Percentiles rank a stretch among this genome's conserved stretches.
These are phyloP conservation scores for Ceratocystis alfenasii DNA, from an alignment of 2,329 filamentous ascomycete species.

Conservation along the genomic window DNA sequence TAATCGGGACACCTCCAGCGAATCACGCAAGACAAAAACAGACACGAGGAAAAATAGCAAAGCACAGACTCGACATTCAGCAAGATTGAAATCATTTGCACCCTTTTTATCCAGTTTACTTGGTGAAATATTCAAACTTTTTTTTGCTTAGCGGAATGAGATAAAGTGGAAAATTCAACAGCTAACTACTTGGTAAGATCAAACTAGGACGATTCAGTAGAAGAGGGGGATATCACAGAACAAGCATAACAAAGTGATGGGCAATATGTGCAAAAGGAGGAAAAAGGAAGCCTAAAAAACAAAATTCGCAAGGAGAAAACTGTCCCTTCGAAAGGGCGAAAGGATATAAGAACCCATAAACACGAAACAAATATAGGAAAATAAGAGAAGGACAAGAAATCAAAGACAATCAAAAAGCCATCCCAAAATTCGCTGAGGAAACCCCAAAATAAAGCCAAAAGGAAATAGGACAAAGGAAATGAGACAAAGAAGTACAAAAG, in stretches of 20 bases:
- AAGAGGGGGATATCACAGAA: slow-evolving; percentile 17
- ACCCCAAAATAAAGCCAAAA: slow-evolving; percentile 6
- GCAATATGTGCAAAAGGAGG: slow-evolving; percentile 13
- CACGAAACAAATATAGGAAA: not conserved
- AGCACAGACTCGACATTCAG: too few species aligned
- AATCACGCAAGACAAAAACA: too few species aligned
- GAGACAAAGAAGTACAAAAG: not conserved
- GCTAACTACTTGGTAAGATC: not conserved
- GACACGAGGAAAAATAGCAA: too few species aligned
- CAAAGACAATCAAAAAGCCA: not conserved
- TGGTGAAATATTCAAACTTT: too few species aligned
- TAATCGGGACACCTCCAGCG: too few species aligned
- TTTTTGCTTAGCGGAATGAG: not conserved
- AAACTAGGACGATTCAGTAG: slow-evolving; percentile 8
- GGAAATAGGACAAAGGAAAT: slow-evolving; percentile 3
- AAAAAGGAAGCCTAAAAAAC: slow-evolving; percentile 5
- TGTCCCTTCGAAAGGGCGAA: slow-evolving; percentile 6
- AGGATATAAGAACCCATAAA: not conserved
- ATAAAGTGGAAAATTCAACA: not conserved
- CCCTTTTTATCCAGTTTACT: too few species aligned
- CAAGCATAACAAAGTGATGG: not conserved
- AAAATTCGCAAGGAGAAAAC: slow-evolving; percentile 8
- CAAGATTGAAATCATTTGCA: too few species aligned
- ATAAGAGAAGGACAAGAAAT: slow-evolving; percentile 1
- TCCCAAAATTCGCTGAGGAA: slow-evolving; percentile 3